Evolutionary conservation across 129 eudicot genomes (phyloP), one percentile per base, ranked within the genome.

Genomic region (Chrysanthemum makinoi): DNA sequence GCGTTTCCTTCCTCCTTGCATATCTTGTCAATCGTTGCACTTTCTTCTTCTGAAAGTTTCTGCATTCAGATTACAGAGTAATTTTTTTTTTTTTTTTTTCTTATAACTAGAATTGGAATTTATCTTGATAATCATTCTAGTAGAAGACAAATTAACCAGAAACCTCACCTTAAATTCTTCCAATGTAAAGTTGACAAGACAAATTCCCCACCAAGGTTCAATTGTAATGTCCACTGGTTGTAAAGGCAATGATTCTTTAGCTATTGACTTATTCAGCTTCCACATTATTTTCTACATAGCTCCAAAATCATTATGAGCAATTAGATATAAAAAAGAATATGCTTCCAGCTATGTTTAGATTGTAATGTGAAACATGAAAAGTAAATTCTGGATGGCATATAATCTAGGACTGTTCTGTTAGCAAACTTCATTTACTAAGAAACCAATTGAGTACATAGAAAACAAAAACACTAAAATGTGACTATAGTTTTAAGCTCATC

Each of bases 121-220:
- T 28, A 28, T 28, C 33, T 28, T 28, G 33, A 28, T 28, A 26
- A 26, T 26, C 30, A 26, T 28, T 39, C 46, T 39, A 39, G 8
- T 39, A 39, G 46, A 6, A 39, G 46, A 39, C 46, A 39, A 1
- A 39, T 1, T 39, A 6, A 39, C 10, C 46, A 6, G 46, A 39
- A 16, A 49, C 49, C 77, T 82, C 69, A 88, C 99, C 97, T 95
- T 95, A 69, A 95, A 95, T 83, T 95, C 99, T 78, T 95, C 99
- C 62, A 90, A 62, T 22, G 99, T 90, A 69, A 95, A 95, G 80
- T 95, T 95, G 79, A 95, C 99, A 16, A 95, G 89, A 81, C 96
- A 90, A 77, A 90, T 91, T 59, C 95, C 99, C 99, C 99, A 95
- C 99, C 97, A 95, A 62, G 97, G 97, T 77, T 95, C 99, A 60